Conservation (phyloP, 2,329 filamentous ascomycete genomes). For the Neospermospora avenae region DNA sequence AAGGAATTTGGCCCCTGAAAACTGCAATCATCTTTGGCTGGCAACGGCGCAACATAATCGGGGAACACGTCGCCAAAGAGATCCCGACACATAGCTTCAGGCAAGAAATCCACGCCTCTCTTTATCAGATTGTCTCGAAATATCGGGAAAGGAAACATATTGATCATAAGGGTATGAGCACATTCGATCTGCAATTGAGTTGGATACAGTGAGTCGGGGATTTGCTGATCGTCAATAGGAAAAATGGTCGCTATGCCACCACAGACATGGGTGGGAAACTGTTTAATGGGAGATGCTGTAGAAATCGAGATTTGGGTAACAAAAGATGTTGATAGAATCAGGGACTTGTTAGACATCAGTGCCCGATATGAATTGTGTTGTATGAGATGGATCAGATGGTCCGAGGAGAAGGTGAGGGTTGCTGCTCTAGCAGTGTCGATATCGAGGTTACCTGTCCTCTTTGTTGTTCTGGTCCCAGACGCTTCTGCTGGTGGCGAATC, state of each 20-base stretch:
- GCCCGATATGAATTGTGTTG: not conserved
- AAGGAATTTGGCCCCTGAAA: too few species aligned
- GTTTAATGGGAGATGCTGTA: not conserved
- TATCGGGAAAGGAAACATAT: slow-evolving; percentile 23
- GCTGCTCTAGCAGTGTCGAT: not conserved
- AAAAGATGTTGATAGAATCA: not conserved
- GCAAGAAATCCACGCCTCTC: slow-evolving; percentile 14
- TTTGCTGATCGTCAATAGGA: not conserved
- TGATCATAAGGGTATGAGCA: slow-evolving; percentile 14
- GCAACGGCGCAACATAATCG: not conserved
- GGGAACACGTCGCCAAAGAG: not conserved
- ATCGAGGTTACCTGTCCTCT: not conserved
- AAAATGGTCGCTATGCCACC: not conserved
- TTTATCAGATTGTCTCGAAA: slow-evolving; percentile 26
- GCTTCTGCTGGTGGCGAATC: not conserved
- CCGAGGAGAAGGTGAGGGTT: not conserved
- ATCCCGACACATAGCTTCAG: slow-evolving; percentile 10
- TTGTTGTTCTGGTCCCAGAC: not conserved
- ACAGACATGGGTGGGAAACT: not conserved
- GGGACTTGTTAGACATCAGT: not conserved
- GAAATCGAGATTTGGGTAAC: not conserved
- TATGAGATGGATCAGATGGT: not conserved
- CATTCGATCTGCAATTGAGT: slow-evolving; percentile 12
- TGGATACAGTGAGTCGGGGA: not conserved
- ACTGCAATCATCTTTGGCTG: not conserved